Evolutionary conservation across 345 rosid genomes (phyloP).

Genomic region (Murraya koenigii): DNA sequence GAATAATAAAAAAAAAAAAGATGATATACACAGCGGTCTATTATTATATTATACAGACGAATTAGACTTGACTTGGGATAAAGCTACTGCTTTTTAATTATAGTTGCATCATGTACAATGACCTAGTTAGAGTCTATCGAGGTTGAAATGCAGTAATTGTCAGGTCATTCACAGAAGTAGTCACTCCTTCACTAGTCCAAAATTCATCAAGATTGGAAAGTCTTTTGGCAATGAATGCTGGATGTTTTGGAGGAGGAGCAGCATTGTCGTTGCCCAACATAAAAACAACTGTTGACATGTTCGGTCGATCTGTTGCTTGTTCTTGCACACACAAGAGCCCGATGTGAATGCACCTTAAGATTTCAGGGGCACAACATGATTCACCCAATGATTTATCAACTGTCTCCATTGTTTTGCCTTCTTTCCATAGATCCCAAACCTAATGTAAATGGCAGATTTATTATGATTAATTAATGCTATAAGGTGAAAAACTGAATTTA

Average conservation of each 20-base stretch:
- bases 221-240: conserved; percentile 37
- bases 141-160: conserved; percentile 30
- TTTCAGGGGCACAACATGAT: conserved; percentile 25
- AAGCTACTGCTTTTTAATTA: background rate
- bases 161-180: conserved; percentile 28
- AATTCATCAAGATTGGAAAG: background rate
- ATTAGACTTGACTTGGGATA: background rate
- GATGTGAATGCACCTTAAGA: conserved; percentile 46
- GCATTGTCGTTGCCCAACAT: conserved; percentile 37
- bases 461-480: background rate
- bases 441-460: background rate
- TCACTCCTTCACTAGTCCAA: conserved; percentile 10
- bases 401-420: conserved; percentile 30
- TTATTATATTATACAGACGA: background rate
- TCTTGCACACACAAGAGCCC: conserved; percentile 72
- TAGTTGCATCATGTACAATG: background rate
- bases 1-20: too few species aligned
- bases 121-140: conserved; percentile 12
- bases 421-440: conserved; percentile 60
- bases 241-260: conserved; percentile 45
- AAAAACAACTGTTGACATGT: conserved; percentile 47
- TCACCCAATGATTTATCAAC: conserved; percentile 30
- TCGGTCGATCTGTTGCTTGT: conserved; percentile 38
- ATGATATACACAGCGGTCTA: background rate
- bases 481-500: background rate